Evolutionary conservation across 345 rosid species (phyloP).

Genomic region (Citrus maxima): DNA sequence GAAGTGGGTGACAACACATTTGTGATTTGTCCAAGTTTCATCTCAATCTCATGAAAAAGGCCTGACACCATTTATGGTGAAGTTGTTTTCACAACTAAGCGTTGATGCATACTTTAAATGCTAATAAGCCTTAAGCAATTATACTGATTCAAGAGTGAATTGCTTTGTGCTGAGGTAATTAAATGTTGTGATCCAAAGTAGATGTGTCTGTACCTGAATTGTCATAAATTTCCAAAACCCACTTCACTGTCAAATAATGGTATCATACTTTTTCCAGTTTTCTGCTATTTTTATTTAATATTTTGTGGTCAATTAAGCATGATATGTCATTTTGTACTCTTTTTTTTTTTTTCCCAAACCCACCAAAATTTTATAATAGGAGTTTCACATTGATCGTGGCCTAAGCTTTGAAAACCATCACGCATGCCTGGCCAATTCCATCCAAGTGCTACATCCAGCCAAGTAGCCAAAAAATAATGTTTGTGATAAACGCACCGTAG

Average conservation of each 20-base stretch:
- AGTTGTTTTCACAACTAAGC: constrained; percentile 3
- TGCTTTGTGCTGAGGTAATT: not conserved
- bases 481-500: not conserved
- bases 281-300: not conserved
- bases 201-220: not conserved
- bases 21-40: not conserved
- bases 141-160: not conserved
- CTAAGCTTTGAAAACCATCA: constrained; percentile 4
- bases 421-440: constrained; percentile 16
- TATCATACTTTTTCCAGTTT: not conserved
- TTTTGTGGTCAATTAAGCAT: not conserved
- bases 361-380: not conserved
- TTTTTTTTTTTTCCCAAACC: not conserved
- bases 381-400: constrained; percentile 11
- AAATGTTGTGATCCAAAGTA: not conserved
- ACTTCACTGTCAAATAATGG: not conserved
- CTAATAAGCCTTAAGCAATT: not conserved
- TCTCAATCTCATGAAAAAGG: constrained; percentile 9
- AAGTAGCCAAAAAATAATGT: constrained; percentile 15
- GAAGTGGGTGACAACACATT: constrained; percentile 26
- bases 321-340: not conserved
- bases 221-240: constrained; percentile 9
- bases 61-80: constrained; percentile 16
- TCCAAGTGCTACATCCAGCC: constrained; percentile 6
- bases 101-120: not conserved